phyloP scores from a whole-genome alignment of 2,329 filamentous ascomycete genomes.

The Aspergillus novoparasiticus region DNA sequence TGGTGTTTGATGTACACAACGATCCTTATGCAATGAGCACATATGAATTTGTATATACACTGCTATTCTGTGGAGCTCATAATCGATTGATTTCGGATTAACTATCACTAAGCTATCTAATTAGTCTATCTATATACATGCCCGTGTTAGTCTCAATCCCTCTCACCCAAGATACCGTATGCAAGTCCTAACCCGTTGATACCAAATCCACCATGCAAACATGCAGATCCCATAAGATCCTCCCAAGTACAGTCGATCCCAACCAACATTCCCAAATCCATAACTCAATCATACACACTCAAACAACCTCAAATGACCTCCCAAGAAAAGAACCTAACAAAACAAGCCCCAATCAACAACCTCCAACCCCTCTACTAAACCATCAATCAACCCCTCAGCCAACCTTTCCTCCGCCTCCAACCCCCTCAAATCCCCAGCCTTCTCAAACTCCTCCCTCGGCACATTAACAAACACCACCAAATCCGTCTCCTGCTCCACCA shows the following conservation, averaged over 20 bases:
- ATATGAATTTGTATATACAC: neutral
- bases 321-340: conserved; percentile 25
- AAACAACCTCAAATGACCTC: neutral
- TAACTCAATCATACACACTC: neutral
- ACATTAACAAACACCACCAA: conserved; percentile 86
- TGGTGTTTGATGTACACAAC: neutral
- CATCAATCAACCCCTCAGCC: conserved; percentile 35
- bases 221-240: neutral
- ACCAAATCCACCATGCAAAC: neutral
- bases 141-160: neutral
- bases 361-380: conserved; percentile 72
- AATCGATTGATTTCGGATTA: neutral
- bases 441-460: conserved; percentile 75
- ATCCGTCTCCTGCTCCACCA: conserved; percentile 76
- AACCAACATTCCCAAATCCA: too few species aligned
- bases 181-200: neutral
- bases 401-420: conserved; percentile 66
- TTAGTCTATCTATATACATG: neutral
- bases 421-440: conserved; percentile 68
- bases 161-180: neutral
- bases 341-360: conserved; percentile 83
- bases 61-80: neutral
- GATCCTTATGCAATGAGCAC: neutral
- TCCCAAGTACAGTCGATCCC: neutral
- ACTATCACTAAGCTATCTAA: conserved; percentile 1